phyloP scores from a whole-genome alignment of 306 rosid species.

The Prunus padus region DNA sequence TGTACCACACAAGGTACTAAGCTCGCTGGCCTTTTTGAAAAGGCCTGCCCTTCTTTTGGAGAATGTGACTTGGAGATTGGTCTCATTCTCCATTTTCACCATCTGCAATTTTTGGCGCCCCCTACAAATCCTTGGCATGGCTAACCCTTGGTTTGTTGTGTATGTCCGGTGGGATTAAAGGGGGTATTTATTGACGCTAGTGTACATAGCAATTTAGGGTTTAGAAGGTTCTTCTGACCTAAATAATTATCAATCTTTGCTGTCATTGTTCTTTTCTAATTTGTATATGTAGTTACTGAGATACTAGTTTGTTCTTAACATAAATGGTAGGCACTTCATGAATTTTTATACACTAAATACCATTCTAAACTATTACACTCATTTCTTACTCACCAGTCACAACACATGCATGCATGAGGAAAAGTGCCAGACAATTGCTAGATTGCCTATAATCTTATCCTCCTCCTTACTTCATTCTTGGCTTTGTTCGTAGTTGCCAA shows the following conservation, averaged over 20 bases:
- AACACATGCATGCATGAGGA: not conserved
- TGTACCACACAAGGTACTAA: slow-evolving; percentile 37
- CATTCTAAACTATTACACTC: not conserved
- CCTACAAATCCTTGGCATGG: slow-evolving; percentile 25
- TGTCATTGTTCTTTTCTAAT: not conserved
- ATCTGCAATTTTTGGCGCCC: slow-evolving; percentile 52
- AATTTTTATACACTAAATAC: not conserved
- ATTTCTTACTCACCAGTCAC: not conserved
- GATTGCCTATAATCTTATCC: too few species aligned
- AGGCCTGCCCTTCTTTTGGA: slow-evolving; percentile 52
- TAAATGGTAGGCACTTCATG: not conserved
- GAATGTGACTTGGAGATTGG: slow-evolving; percentile 47
- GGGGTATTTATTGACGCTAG: not conserved
- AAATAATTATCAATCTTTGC: not conserved
- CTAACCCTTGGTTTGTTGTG: not conserved
- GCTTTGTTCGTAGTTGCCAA: not conserved
- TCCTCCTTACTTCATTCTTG: not conserved
- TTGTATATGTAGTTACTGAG: not conserved
- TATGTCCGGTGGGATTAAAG: not conserved
- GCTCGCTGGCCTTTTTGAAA: slow-evolving; percentile 60
- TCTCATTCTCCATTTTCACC: slow-evolving; percentile 33
- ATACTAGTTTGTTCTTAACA: not conserved
- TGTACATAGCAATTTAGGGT: not conserved
- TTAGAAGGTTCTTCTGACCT: not conserved
- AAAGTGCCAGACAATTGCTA: not conserved